phyloP scores from a whole-genome alignment of 441 rosid species.

The Kokia cookei region DNA sequence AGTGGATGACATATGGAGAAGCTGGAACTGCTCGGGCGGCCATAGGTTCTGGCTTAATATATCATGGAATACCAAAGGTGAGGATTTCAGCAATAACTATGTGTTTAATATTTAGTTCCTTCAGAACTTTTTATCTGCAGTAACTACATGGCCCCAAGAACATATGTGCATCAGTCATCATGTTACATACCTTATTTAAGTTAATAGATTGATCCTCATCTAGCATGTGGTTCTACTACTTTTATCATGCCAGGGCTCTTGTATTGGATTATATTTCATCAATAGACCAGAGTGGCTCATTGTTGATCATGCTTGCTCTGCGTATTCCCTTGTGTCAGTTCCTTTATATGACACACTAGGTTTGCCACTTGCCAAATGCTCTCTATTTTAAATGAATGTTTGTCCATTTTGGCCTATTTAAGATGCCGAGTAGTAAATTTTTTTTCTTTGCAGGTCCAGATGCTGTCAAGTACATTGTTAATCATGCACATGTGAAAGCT shows the following conservation, averaged over 20 bases:
- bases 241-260: slow-evolving; percentile 61
- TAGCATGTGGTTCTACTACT: slow-evolving; percentile 14
- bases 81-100: neutral
- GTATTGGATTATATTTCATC: slow-evolving; percentile 83
- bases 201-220: slow-evolving; percentile 3
- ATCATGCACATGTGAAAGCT: slow-evolving; percentile 85
- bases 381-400: slow-evolving; percentile 8
- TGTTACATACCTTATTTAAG: neutral
- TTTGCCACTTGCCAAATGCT: slow-evolving; percentile 22
- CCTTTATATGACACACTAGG: slow-evolving; percentile 99
- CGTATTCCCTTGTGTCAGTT: slow-evolving; percentile 85
- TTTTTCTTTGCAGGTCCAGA: slow-evolving; percentile 76
- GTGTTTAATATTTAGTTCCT: neutral
- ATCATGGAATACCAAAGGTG: slow-evolving; percentile 74
- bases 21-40: slow-evolving; percentile 85
- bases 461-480: slow-evolving; percentile 85
- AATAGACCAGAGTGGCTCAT: slow-evolving; percentile 97
- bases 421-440: slow-evolving; percentile 4
- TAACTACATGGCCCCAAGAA: neutral
- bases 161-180: neutral
- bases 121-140: neutral
- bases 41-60: slow-evolving; percentile 80
- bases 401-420: neutral
- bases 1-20: slow-evolving; percentile 99
- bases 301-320: slow-evolving; percentile 95